These are phyloP conservation scores for Solanum hybrid DNA, from an alignment of 305 asterid genomes.

Conservation along the genomic window DNA sequence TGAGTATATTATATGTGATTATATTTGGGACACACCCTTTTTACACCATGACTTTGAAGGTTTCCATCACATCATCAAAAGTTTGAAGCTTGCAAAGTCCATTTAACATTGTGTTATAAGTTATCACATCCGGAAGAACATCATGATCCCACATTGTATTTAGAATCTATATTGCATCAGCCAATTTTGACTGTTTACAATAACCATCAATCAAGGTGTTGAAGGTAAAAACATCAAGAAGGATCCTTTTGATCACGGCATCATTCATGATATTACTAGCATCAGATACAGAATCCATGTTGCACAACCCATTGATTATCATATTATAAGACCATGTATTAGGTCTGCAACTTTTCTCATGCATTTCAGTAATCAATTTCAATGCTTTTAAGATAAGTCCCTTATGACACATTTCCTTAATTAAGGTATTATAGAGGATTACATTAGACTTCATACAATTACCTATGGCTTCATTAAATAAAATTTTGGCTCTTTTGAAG, in stretches of 20 bases:
- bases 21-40: conserved; percentile 66
- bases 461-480: conserved; percentile 40
- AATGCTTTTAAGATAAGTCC: conserved; percentile 66
- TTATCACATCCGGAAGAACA: conserved; percentile 64
- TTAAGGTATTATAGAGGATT: conserved; percentile 51
- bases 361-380: conserved; percentile 66
- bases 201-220: conserved; percentile 86
- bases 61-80: conserved; percentile 59
- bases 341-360: conserved; percentile 53
- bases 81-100: conserved; percentile 78
- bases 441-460: conserved; percentile 50
- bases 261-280: conserved; percentile 52
- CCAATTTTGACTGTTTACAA: conserved; percentile 70
- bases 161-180: conserved; percentile 58
- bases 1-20: conserved; percentile 75
- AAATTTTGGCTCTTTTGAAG: conserved; percentile 44
- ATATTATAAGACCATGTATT: conserved; percentile 70
- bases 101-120: conserved; percentile 66
- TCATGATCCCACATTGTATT: conserved; percentile 67
- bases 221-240: conserved; percentile 81
- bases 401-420: conserved; percentile 57
- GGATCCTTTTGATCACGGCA: conserved; percentile 55
- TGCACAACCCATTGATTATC: conserved; percentile 71
- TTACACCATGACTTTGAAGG: conserved; percentile 62
- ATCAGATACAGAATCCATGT: conserved; percentile 66